Base-by-base conservation (phyloP, 148 eudicot genomes). In the Pouteria glomerata region DNA sequence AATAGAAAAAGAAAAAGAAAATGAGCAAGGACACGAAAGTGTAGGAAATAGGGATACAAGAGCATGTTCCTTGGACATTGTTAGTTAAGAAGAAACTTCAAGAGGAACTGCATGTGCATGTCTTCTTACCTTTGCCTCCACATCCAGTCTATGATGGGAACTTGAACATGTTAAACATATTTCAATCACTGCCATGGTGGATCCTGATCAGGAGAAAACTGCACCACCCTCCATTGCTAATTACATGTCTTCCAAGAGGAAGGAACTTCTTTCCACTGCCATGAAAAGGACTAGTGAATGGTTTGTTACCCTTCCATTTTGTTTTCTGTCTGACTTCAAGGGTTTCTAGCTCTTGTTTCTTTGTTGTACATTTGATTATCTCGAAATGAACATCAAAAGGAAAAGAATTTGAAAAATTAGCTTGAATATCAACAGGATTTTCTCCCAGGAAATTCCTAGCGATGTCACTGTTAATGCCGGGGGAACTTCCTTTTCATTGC, bases 251-350 rank as follows among this genome's bases (percentile, higher is more conserved):
- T 71, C 81, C 63, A 86, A 85, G 85, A 87, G 83, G 63, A 85
- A 91, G 74, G 89, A 84, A 39, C 74, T 82, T 55, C 87, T 86
- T 66, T 85, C 97, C 35, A 74, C 87, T 83, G 86, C 91, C 78
- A 95, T 95, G 98, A 82, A 83, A 84, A 83, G 98, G 75, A 91
- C 93, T 26, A 82, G 82, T 69, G 97, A 91, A 72, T 91, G 98
- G 97, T 95, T 82, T 69, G 84, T 78, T 66, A 69, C 71, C 57
- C 63, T 72, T 57, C 44, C 35, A n/a, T 42, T 73, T 39, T 79
- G 29, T 37, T 21, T 80, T 42, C 68, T 18, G 6, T 65, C 27
- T 62, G 15, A 13, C 31, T 37, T 31, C 3, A 11, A 39, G 50
- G 47, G 18, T 30, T 57, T 29, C 13, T 13, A 16, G 48, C 31